Percentiles rank a stretch among this genome's conserved stretches.
These are phyloP conservation scores for Sclerotinia nivalis DNA, from an alignment of 2,329 filamentous ascomycete genomes.

Conservation along the genomic window DNA sequence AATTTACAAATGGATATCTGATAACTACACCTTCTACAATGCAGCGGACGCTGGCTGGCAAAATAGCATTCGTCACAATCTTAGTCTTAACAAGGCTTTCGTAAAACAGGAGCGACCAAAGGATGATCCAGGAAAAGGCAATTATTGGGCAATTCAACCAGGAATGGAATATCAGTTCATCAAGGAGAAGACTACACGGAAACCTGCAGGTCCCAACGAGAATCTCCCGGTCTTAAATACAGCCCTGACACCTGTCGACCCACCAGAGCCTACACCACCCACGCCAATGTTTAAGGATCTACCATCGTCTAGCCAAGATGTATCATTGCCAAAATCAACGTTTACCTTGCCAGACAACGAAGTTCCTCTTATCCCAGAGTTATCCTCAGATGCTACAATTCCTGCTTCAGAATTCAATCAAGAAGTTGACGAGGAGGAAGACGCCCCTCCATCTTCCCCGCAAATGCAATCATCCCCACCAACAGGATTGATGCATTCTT, in stretches of 20 bases:
- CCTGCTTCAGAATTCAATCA: constrained; percentile 65
- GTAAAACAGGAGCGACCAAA: constrained; percentile 94
- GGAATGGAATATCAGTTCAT: constrained; percentile 88
- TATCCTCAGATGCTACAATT: constrained; percentile 77
- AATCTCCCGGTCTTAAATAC: constrained; percentile 45
- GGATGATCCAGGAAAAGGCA: constrained; percentile 95
- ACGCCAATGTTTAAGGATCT: constrained; percentile 35
- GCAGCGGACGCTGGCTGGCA: constrained; percentile 90
- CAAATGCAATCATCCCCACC: constrained; percentile 69
- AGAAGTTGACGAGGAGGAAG: constrained; percentile 52
- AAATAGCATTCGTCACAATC: constrained; percentile 97
- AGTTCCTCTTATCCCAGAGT: constrained; percentile 47
- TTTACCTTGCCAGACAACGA: constrained; percentile 32
- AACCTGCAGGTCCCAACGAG: constrained; percentile 56
- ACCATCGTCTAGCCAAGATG: constrained; percentile 33
- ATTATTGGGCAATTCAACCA: constrained; percentile 93
- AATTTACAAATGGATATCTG: constrained; percentile 99
- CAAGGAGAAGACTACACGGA: constrained; percentile 76
- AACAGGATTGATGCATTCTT: constrained; percentile 75
- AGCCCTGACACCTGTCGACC: constrained; percentile 30
- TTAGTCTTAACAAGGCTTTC: constrained; percentile 95
- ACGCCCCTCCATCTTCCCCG: constrained; percentile 40
- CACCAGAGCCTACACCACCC: constrained; percentile 31
- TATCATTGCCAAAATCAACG: constrained; percentile 31
- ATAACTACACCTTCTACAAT: constrained; percentile 86